Conservation (phyloP, 345 rosid species). For the Kernera saxatilis region DNA sequence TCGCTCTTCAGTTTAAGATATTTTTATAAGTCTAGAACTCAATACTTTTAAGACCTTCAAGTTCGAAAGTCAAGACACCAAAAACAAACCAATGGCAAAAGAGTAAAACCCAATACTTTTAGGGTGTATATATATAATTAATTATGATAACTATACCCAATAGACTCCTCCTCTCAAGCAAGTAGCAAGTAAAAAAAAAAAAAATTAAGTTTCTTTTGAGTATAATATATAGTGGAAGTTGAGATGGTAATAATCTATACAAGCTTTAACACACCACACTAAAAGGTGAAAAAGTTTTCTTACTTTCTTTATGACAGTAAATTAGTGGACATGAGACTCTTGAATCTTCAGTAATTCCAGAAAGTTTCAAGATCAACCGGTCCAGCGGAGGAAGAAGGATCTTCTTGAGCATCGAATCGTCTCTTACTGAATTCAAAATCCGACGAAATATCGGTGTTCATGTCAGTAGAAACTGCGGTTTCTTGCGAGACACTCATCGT, state of each 20-base stretch:
- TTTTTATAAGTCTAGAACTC: background rate
- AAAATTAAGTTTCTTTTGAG: constrained; percentile 1
- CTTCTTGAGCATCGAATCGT: constrained; percentile 41
- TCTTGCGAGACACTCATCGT: constrained; percentile 62
- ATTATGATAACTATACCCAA: background rate
- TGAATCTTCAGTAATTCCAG: constrained; percentile 57
- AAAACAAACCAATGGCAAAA: background rate
- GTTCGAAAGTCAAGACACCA: background rate
- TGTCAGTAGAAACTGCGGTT: constrained; percentile 38
- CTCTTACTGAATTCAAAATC: constrained; percentile 45
- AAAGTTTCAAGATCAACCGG: constrained; percentile 54
- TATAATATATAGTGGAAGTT: constrained; percentile 14
- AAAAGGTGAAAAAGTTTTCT: constrained; percentile 16
- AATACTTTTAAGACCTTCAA: background rate
- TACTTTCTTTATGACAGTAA: constrained; percentile 23
- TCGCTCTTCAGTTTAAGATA: too few species aligned
- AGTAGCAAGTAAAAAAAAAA: background rate
- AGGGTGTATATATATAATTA: background rate
- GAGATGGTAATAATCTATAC: constrained; percentile 23
- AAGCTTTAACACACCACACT: constrained; percentile 23
- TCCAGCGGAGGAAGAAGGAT: constrained; percentile 44
- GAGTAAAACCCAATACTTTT: background rate
- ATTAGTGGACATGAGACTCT: background rate
- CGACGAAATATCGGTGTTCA: constrained; percentile 44
- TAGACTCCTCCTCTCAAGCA: constrained; percentile 14